Conservation (phyloP, 495 filamentous ascomycete genomes). For the Xylaria sp. region DNA sequence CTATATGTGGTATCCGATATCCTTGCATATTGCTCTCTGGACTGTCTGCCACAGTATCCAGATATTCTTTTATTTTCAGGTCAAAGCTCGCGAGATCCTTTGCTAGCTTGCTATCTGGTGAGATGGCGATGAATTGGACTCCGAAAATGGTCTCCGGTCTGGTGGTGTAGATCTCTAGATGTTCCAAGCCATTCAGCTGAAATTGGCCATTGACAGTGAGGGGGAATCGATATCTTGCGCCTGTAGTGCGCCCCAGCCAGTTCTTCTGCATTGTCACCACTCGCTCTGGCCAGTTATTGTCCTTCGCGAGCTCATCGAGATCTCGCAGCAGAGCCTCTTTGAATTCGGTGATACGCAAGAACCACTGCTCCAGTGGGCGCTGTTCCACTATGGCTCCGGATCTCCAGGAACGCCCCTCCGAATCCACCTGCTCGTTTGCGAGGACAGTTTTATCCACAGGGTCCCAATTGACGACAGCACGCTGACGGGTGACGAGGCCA, state of each 20-base stretch:
- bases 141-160: constrained; percentile 84
- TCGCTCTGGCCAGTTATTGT: constrained; percentile 78
- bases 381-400: constrained; percentile 88
- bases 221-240: constrained; percentile 74
- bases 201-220: constrained; percentile 47
- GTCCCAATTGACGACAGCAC: constrained; percentile 87
- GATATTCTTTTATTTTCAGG: constrained; percentile 66
- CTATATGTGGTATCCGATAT: constrained; percentile 66
- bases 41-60: constrained; percentile 66
- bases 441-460: constrained; percentile 88
- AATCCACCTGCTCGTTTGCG: constrained; percentile 90
- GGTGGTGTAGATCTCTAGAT: constrained; percentile 75
- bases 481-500: constrained; percentile 77
- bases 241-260: constrained; percentile 82
- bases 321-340: constrained; percentile 76
- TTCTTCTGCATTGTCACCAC: constrained; percentile 86
- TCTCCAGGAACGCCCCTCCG: constrained; percentile 83
- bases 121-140: constrained; percentile 83
- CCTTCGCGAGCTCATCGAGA: constrained; percentile 66
- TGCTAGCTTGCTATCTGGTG: constrained; percentile 75
- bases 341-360: constrained; percentile 82
- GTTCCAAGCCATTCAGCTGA: constrained; percentile 50
- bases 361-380: constrained; percentile 84
- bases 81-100: constrained; percentile 63
- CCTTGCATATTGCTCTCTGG: constrained; percentile 78